Evolutionary conservation across 257 asterid genomes (phyloP).

Genomic region (Capsicum baccatum): DNA sequence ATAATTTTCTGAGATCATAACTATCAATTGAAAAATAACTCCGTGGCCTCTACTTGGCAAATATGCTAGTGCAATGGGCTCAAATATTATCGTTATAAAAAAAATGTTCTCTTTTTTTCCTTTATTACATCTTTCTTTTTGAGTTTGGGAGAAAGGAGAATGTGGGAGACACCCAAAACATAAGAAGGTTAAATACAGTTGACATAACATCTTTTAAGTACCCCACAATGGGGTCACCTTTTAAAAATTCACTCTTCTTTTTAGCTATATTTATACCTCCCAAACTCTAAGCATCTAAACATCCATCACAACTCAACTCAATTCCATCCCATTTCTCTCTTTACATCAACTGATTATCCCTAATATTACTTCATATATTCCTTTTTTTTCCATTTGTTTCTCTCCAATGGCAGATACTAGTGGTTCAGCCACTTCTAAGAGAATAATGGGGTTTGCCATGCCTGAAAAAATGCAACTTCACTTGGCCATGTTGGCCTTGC

Average conservation of each 20-base stretch:
- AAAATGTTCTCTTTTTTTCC: background rate
- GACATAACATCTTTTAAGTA: slow-evolving; percentile 49
- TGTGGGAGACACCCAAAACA: slow-evolving; percentile 76
- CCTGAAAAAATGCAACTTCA: slow-evolving; percentile 92
- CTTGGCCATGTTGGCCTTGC: slow-evolving; percentile 83
- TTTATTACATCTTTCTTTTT: background rate
- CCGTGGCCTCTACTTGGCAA: background rate
- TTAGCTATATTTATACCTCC: slow-evolving; percentile 74
- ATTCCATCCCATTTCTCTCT: slow-evolving; percentile 7
- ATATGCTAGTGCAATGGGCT: background rate
- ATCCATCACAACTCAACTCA: slow-evolving; percentile 2
- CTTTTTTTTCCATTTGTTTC: background rate
- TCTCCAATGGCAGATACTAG: slow-evolving; percentile 68
- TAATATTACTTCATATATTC: background rate
- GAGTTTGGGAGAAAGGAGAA: slow-evolving; percentile 33
- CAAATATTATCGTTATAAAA: background rate
- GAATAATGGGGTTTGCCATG: slow-evolving; percentile 67
- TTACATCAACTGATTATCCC: background rate
- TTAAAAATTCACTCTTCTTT: background rate
- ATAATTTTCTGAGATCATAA: too few species aligned
- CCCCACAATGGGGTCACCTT: slow-evolving; percentile 47
- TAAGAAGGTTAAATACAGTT: slow-evolving; percentile 47
- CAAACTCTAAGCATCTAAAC: slow-evolving; percentile 49
- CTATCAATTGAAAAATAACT: background rate
- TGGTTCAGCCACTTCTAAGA: slow-evolving; percentile 47